Evolutionary conservation across 2,329 filamentous ascomycete species (phyloP), one percentile per base, ranked within the genome.

Genomic region (Aspergillus intermedius): DNA sequence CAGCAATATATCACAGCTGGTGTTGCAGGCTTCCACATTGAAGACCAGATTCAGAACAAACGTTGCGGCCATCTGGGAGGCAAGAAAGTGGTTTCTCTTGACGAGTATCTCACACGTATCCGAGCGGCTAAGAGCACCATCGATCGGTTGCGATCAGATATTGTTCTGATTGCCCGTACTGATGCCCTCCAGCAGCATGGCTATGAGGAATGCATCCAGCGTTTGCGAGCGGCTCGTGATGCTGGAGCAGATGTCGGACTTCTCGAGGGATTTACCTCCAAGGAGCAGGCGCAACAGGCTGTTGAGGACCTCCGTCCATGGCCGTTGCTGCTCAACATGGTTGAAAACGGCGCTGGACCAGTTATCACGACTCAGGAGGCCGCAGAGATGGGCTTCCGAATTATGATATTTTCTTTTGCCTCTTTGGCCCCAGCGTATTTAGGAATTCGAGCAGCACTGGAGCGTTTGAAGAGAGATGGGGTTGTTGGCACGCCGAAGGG

Each of bases 21-120:
- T 4, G 74, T 81, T 2, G 78, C 78, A 2, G 78, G 74, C 1
- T 68, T 80, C 39, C 78, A 81, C 52, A 74, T 81, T 48, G 78
- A 82, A 61, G 78, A 81, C 60, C 77, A 81, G 56, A 73, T 79
- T 22, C 60, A 63, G 49, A 70, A 65, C 45, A 72, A 72, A 47
- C 62, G 67, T 3, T 72, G 69, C 49, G 68, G 69, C 3, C 68
- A 72, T 47, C 60, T 72, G 2, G 60, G 61, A 1, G 68, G 68
- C 25, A 72, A 72, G 49, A 63, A 64, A 23, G 64, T 72, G 4
- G 68, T 72, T 15, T 52, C 59, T 12, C 44, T 59, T 3, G 67
- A 69, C 0, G 61, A 65, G 39, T 71, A 64, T 45, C 51, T 64
- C 15, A 64, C 58, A 3, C 62, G 69, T 1, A 62, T 72, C 22